Percentiles rank a stretch among this genome's conserved stretches.
These are phyloP conservation scores for Malus hybrid DNA, from an alignment of 331 rosid genomes.

Conservation along the genomic window DNA sequence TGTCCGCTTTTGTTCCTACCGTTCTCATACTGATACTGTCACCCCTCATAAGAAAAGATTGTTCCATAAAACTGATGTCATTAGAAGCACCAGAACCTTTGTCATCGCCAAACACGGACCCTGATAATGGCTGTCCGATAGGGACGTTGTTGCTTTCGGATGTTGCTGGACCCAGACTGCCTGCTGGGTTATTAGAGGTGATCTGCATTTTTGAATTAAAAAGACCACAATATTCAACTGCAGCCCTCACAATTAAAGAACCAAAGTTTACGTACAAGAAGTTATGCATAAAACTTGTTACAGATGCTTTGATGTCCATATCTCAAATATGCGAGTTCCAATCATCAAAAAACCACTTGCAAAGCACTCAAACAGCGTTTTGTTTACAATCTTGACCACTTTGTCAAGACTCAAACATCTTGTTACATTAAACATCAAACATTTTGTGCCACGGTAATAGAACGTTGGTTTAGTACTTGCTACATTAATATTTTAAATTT, in stretches of 20 bases:
- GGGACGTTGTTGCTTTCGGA: slow-evolving; percentile 47
- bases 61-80: slow-evolving; percentile 24
- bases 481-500: not conserved
- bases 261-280: not conserved
- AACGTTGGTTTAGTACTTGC: not conserved
- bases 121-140: slow-evolving; percentile 19
- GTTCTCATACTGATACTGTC: slow-evolving; percentile 21
- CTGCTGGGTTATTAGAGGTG: no score
- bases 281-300: not conserved
- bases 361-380: not conserved
- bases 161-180: slow-evolving; percentile 38
- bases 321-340: not conserved
- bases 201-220: no score
- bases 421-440: no score
- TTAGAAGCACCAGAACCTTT: slow-evolving; percentile 16
- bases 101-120: slow-evolving; percentile 18
- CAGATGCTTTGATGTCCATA: not conserved
- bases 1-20: slow-evolving; percentile 30
- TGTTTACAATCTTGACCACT: not conserved
- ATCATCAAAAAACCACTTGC: not conserved
- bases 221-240: not conserved
- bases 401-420: no score
- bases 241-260: not conserved
- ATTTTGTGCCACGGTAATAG: not conserved
- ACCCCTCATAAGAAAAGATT: slow-evolving; percentile 23